These are phyloP conservation scores for Brassica juncea DNA, from an alignment of 345 rosid genomes.

Conservation along the genomic window DNA sequence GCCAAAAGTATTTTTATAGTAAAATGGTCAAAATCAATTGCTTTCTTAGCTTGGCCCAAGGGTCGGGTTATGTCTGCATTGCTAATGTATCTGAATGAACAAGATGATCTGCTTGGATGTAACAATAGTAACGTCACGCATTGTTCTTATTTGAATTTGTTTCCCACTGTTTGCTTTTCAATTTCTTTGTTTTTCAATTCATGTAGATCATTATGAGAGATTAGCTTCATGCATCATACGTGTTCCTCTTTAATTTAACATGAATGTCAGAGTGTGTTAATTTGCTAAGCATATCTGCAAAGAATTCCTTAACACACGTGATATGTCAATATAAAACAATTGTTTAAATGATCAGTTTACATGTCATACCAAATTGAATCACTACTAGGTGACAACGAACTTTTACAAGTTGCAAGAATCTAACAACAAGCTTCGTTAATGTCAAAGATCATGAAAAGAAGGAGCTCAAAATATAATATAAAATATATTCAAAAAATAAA, in stretches of 20 bases:
- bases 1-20: no score
- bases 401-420: slow-evolving; percentile 29
- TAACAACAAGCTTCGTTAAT: slow-evolving; percentile 24
- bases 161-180: background rate
- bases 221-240: background rate
- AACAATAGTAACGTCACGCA: no score
- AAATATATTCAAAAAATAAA: no score
- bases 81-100: background rate
- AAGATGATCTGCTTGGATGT: no score
- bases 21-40: no score
- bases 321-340: background rate
- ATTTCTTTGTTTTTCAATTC: background rate
- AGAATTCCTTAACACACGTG: background rate
- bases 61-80: background rate
- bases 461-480: background rate
- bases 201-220: background rate
- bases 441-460: background rate
- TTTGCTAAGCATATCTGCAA: background rate
- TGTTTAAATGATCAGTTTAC: background rate
- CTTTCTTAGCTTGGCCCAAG: no score
- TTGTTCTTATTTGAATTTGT: no score
- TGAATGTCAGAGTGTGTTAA: background rate
- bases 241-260: background rate
- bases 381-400: background rate
- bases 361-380: slow-evolving; percentile 19